These are phyloP conservation scores for Alternaria alternata DNA, from an alignment of 2,329 filamentous ascomycete genomes.

Conservation along the genomic window DNA sequence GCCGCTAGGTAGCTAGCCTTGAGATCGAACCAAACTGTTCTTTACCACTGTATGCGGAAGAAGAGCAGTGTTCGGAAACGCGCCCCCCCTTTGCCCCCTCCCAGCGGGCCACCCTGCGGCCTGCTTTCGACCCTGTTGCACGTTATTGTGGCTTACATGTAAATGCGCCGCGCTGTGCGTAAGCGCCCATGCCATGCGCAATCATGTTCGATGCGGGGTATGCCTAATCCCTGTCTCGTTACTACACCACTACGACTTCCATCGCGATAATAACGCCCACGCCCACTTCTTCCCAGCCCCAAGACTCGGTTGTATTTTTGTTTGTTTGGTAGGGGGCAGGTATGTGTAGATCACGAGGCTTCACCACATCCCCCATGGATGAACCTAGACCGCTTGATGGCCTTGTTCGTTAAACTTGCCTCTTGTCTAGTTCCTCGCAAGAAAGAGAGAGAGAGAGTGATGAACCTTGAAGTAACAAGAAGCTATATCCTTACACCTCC, in stretches of 20 bases:
- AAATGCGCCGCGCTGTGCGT: constrained; percentile 2
- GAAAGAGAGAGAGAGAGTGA: too few relatives aligned
- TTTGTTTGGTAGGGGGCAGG: neutral
- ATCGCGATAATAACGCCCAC: neutral
- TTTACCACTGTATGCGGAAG: neutral
- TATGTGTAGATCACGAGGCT: neutral
- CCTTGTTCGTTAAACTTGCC: neutral
- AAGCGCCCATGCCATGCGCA: constrained; percentile 13
- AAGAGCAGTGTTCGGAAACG: too few relatives aligned
- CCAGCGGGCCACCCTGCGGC: neutral
- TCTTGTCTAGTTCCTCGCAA: neutral
- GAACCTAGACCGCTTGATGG: neutral
- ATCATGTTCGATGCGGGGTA: neutral
- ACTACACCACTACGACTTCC: neutral
- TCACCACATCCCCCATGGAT: neutral
- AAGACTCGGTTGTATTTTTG: neutral
- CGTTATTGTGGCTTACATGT: constrained; percentile 15
- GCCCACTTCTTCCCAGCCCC: neutral
- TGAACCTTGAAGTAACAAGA: too few relatives aligned
- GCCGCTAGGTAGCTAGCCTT: neutral
- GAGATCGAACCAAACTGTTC: neutral
- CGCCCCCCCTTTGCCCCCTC: neutral
- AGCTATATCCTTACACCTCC: neutral
- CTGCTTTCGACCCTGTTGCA: neutral
- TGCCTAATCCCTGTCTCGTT: neutral